A percentile compares a stretch with the other conserved stretches of the same genome.
Evolutionary conservation across 169 alveolate genomes (phyloP).

Genomic region (Eimeria falciformis): DNA sequence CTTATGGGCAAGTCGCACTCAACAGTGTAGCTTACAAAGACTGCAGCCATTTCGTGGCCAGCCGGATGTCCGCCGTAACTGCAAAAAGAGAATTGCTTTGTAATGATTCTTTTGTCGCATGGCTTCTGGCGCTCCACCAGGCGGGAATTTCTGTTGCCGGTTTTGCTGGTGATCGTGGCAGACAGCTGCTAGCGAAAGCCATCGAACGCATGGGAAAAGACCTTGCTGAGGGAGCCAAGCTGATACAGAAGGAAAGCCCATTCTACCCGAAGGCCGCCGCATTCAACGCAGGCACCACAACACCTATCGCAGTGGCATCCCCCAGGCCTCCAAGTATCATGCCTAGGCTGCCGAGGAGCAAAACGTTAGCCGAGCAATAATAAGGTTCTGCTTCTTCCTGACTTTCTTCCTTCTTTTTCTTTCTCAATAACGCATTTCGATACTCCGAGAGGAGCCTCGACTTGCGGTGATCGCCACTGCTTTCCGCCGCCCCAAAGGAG

Average conservation of each 20-base stretch:
- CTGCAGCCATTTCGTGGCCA: slow-evolving; percentile 10
- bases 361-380: too few relatives aligned
- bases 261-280: not conserved
- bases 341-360: too few relatives aligned
- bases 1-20: not conserved
- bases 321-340: too few relatives aligned
- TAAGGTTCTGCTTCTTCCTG: too few relatives aligned
- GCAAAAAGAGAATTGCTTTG: not conserved
- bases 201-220: not conserved
- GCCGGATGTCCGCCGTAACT: too few relatives aligned
- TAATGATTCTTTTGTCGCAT: slow-evolving; percentile 3
- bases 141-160: not conserved
- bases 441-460: too few relatives aligned
- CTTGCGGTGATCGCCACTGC: too few relatives aligned
- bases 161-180: not conserved
- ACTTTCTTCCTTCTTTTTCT: too few relatives aligned
- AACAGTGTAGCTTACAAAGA: not conserved
- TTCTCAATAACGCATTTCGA: too few relatives aligned
- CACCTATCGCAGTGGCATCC: too few relatives aligned
- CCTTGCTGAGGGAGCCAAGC: not conserved
- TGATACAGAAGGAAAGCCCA: not conserved
- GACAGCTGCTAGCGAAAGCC: not conserved
- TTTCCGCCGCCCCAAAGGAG: too few relatives aligned
- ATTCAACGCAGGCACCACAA: too few relatives aligned
- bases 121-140: not conserved